Conservation (phyloP, 331 rosid species). For the Quercus lobata region DNA sequence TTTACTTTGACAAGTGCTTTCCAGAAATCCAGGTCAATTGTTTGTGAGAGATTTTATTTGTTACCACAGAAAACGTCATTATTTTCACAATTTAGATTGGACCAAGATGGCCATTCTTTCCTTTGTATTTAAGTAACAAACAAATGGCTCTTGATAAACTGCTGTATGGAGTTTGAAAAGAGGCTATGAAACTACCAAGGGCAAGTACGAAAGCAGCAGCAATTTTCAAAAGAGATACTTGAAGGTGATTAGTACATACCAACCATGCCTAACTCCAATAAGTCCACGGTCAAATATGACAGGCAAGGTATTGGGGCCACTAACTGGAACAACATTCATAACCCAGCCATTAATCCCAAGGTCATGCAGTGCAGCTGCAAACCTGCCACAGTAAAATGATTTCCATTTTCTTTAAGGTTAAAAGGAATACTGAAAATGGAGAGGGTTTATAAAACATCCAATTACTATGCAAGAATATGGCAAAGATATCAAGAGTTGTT, state of each 20-base stretch:
- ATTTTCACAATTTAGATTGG: not conserved
- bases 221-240: not conserved
- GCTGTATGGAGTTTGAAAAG: not conserved
- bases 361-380: conserved; percentile 79
- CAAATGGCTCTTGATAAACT: not conserved
- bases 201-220: not conserved
- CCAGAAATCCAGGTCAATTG: not conserved
- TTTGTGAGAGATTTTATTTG: not conserved
- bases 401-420: not conserved
- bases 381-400: conserved; percentile 47
- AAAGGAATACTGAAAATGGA: not conserved
- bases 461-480: not conserved
- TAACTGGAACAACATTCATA: conserved; percentile 78
- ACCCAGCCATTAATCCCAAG: conserved; percentile 71
- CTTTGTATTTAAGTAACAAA: not conserved
- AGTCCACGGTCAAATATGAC: conserved; percentile 87
- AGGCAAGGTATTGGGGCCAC: conserved; percentile 77
- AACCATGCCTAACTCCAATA: conserved; percentile 83
- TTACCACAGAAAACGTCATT: not conserved
- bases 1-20: not conserved
- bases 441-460: not conserved
- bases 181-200: not conserved
- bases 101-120: not conserved
- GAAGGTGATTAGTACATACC: conserved; percentile 46
- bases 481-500: not conserved